Evolutionary conservation across 192 early-diverging fungal genomes (phyloP).

Genomic region (Rhizophagus sp.): DNA sequence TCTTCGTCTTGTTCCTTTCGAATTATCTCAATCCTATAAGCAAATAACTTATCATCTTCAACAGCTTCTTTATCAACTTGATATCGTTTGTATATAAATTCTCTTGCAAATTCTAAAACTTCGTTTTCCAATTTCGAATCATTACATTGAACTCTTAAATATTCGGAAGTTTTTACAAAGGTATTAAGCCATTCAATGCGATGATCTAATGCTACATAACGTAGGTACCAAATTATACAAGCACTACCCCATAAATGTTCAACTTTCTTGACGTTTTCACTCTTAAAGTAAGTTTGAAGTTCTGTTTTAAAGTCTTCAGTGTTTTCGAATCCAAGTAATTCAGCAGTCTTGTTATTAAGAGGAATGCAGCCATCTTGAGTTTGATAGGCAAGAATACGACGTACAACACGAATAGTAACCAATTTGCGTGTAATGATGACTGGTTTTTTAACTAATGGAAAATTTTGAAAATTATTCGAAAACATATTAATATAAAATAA

Average conservation of each 20-base stretch:
- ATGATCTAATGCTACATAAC: slow-evolving; percentile 16
- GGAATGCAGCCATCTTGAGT: not conserved
- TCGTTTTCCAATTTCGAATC: not conserved
- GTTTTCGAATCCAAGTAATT: slow-evolving; percentile 15
- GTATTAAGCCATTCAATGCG: not conserved
- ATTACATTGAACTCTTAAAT: slow-evolving; percentile 16
- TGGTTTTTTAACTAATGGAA: not conserved
- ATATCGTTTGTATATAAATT: slow-evolving; percentile 13
- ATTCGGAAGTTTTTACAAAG: slow-evolving; percentile 5
- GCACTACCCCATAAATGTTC: slow-evolving; percentile 10
- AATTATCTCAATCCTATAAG: too few relatives aligned
- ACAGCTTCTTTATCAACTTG: slow-evolving; percentile 10
- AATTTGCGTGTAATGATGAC: slow-evolving; percentile 15
- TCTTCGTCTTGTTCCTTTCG: too few relatives aligned
- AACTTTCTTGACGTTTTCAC: not conserved
- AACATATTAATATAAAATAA: too few relatives aligned
- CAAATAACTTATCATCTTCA: too few relatives aligned
- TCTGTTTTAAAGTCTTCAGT: not conserved
- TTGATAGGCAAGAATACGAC: not conserved
- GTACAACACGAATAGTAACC: not conserved
- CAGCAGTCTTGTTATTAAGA: slow-evolving; percentile 5
- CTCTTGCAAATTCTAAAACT: slow-evolving; percentile 13
- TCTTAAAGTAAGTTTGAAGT: slow-evolving; percentile 3
- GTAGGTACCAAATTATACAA: slow-evolving; percentile 10
- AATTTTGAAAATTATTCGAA: too few relatives aligned